Conservation (phyloP, 2,329 filamentous ascomycete species). For the Pochonia chlamydosporia region DNA sequence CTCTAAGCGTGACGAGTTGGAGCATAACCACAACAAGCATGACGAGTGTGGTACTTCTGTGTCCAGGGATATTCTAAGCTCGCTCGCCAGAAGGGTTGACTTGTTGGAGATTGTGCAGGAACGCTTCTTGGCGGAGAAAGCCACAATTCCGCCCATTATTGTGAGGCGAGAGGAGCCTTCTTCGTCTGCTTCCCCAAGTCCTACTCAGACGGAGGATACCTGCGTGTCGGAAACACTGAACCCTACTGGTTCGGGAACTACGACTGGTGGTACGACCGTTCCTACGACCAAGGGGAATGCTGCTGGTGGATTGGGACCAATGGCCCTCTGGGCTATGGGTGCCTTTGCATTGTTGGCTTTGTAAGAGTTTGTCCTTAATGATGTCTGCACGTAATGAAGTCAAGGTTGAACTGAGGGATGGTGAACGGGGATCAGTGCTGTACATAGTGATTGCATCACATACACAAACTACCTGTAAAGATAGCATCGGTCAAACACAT, state of each 20-base stretch:
- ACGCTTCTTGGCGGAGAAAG: conserved; percentile 6
- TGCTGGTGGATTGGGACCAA: neutral
- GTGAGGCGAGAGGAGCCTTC: neutral
- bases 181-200: neutral
- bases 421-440: too few species aligned
- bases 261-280: too few species aligned
- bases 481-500: too few species aligned
- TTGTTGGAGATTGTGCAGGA: conserved; percentile 17
- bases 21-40: conserved; percentile 10
- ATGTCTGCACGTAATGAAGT: neutral
- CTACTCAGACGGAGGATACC: neutral
- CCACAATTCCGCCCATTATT: neutral
- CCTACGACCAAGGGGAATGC: neutral
- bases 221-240: neutral
- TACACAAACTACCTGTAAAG: too few species aligned
- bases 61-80: conserved; percentile 16
- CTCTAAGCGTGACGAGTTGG: conserved; percentile 18
- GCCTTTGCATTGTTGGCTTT: neutral
- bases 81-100: conserved; percentile 15
- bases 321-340: neutral
- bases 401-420: too few species aligned
- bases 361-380: neutral
- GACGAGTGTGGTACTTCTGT: conserved; percentile 23
- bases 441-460: too few species aligned
- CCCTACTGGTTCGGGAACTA: neutral